phyloP scores from a whole-genome alignment of 1,284 basidiomycete species.

The Moniliella sp. region DNA sequence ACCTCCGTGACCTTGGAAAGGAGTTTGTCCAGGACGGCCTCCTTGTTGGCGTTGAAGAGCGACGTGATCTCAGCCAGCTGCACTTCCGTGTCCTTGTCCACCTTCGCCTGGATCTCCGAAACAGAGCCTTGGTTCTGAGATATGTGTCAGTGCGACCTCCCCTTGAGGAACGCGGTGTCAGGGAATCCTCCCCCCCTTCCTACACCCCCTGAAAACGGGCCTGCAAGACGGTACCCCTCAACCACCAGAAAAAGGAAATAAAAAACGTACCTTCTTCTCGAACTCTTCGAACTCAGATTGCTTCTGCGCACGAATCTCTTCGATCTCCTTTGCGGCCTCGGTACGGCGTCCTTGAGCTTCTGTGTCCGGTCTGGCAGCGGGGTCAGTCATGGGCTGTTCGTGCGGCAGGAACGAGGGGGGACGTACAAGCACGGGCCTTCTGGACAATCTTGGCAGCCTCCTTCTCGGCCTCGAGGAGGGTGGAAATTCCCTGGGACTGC shows the following conservation, averaged over 20 bases:
- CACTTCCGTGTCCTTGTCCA: slow-evolving; percentile 63
- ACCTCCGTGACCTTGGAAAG: slow-evolving; percentile 66
- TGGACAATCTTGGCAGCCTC: slow-evolving; percentile 85
- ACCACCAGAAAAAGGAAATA: too few species aligned
- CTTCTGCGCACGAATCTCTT: slow-evolving; percentile 70
- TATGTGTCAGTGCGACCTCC: too few species aligned
- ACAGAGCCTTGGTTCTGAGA: slow-evolving; percentile 71
- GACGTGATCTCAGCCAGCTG: slow-evolving; percentile 52
- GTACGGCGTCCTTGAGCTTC: slow-evolving; percentile 84
- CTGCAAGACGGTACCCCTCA: too few species aligned
- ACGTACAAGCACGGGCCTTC: slow-evolving; percentile 81
- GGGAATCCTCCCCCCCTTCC: too few species aligned
- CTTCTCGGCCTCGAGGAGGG: slow-evolving; percentile 92
- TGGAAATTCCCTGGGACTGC: slow-evolving; percentile 87
- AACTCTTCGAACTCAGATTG: slow-evolving; percentile 72
- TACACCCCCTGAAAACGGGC: too few species aligned
- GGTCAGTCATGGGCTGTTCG: neutral
- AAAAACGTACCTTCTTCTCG: slow-evolving; percentile 60
- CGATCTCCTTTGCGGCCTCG: slow-evolving; percentile 84
- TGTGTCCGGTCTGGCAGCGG: slow-evolving; percentile 59
- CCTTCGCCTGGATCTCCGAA: slow-evolving; percentile 51
- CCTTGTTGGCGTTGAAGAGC: slow-evolving; percentile 52
- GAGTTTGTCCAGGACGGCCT: slow-evolving; percentile 62
- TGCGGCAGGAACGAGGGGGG: neutral
- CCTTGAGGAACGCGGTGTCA: too few species aligned